These are phyloP conservation scores for Tolypocladium tropicale DNA, from an alignment of 2,329 filamentous ascomycete species.

Conservation along the genomic window DNA sequence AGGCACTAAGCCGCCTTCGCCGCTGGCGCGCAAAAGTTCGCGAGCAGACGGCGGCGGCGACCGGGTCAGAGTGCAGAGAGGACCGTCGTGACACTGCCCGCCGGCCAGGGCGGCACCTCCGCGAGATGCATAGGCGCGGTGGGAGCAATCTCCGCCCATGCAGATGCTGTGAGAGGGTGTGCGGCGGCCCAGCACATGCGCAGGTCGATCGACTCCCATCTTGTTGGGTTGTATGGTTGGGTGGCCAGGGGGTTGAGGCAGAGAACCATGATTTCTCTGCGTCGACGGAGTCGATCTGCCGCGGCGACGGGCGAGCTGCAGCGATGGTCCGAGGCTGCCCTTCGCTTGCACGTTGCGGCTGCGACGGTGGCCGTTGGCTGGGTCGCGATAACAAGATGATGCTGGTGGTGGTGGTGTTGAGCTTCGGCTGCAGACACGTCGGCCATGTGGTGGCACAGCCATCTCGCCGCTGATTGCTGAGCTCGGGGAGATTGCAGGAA, in stretches of 20 bases:
- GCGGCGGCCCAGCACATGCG: not conserved
- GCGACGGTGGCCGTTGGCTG: not conserved
- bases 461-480: not conserved
- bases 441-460: not conserved
- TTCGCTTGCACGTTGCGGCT: not conserved
- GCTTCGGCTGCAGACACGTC: too few relatives aligned
- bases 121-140: not conserved
- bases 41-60: not conserved
- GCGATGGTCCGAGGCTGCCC: not conserved
- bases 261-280: not conserved
- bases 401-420: too few relatives aligned
- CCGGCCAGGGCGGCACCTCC: not conserved
- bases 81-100: not conserved
- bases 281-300: not conserved
- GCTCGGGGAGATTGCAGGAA: too few relatives aligned
- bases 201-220: not conserved
- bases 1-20: not conserved
- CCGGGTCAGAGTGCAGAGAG: not conserved
- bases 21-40: not conserved
- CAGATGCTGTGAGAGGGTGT: not conserved
- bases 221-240: not conserved
- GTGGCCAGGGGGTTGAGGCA: too few relatives aligned
- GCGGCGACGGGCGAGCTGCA: not conserved
- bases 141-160: not conserved
- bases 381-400: not conserved